A percentile compares a stretch with the other conserved stretches of the same genome.
These are phyloP conservation scores for Picea sitchensis DNA, from an alignment of 75 land plant species.

Conservation along the genomic window DNA sequence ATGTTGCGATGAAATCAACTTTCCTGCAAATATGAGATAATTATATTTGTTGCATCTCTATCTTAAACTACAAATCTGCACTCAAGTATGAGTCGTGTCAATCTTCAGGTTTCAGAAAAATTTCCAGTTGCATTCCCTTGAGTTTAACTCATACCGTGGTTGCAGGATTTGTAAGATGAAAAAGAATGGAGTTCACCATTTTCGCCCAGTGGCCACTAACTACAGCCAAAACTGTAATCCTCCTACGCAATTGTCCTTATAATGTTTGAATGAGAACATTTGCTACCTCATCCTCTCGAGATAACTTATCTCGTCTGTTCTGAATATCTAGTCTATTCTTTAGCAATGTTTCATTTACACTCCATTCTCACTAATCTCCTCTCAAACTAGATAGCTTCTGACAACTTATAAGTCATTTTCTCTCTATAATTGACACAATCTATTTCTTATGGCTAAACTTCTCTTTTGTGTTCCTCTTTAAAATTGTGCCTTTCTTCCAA, in stretches of 20 bases:
- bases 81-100: neutral
- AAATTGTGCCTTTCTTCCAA: neutral
- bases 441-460: neutral
- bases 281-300: slow-evolving; percentile 11
- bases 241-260: slow-evolving; percentile 7
- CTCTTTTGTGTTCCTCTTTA: slow-evolving; percentile 5
- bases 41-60: slow-evolving; percentile 14
- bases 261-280: slow-evolving; percentile 7
- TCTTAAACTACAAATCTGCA: slow-evolving; percentile 22
- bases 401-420: neutral
- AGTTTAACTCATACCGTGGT: slow-evolving; percentile 6
- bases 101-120: neutral
- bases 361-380: slow-evolving; percentile 4
- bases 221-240: slow-evolving; percentile 9
- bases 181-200: slow-evolving; percentile 10
- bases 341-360: slow-evolving; percentile 6
- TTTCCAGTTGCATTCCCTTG: neutral
- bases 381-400: slow-evolving; percentile 7
- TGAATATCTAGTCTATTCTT: slow-evolving; percentile 5
- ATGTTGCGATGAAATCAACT: slow-evolving; percentile 15
- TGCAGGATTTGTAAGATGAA: slow-evolving; percentile 16
- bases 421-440: neutral
- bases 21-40: slow-evolving; percentile 17
- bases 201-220: neutral
- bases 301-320: neutral